Evolutionary conservation across 1,284 basidiomycete species (phyloP), one percentile per base, ranked within the genome.

Genomic region (Abortiporus biennis): DNA sequence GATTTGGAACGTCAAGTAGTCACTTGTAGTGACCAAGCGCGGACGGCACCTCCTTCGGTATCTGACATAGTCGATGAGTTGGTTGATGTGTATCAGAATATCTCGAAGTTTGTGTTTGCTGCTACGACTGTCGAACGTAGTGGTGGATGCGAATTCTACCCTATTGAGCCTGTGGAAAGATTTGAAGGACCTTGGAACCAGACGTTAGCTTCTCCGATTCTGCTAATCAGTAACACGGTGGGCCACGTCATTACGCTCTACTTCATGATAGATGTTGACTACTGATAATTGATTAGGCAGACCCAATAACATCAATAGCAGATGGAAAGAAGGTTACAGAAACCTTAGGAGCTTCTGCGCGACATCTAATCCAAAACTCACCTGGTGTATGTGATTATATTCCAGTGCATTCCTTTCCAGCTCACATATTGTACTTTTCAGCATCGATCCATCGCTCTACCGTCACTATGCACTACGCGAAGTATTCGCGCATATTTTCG

Each of bases 141-240:
- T 43, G 47, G 45, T 21, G 54, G 55, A 3, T 55, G 55, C 36
- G 47, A 56, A 42, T 52, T 46, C 38, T 57, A 55, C 56, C 51
- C 53, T 1, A 40, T 46, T 3, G 42, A 38, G 16, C 52, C 54
- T 15, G 48, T 49, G 5, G 55, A 59, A 44, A 45, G 57, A 34
- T 61, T 55, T 45, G 32, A 44, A 11, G 59, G 60, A 0, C 57
- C 57, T 13, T 61, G 57, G 50, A 60, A 59, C 42, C 46, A 47
- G 21, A 58, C 55, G 20, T 42, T 59, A 24, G 45, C 47, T 15
- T 57, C 56, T 42, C 52, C 54, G 9, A 55, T 62, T 15, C 48
- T 62, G 8, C 45, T 61, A 19, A 44, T 62, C 35, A 57, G 58
- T 33, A 58, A 56, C 41, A 51, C 47, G 17, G 55, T 54, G 33